phyloP scores from a whole-genome alignment of 2,329 filamentous ascomycete species.

The Fusarium sp. region DNA sequence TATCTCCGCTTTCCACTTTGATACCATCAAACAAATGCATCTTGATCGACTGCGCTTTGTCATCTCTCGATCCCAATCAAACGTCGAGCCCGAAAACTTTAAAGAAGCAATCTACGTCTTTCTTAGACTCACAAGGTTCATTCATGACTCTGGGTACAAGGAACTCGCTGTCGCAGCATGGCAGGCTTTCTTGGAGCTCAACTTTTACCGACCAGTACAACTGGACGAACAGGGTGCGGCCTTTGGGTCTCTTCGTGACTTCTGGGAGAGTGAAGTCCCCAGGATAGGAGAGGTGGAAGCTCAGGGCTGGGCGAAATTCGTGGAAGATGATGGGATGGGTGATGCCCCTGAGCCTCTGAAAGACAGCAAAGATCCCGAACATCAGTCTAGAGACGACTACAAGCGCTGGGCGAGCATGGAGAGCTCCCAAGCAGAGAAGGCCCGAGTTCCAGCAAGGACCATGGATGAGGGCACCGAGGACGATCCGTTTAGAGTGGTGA shows the following conservation, averaged over 20 bases:
- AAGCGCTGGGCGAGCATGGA: conserved; percentile 71
- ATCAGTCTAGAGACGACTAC: conserved; percentile 61
- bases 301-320: conserved; percentile 77
- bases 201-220: conserved; percentile 70
- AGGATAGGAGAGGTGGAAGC: conserved; percentile 83
- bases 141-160: conserved; percentile 82
- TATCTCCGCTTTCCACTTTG: conserved; percentile 77
- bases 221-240: conserved; percentile 46
- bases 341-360: conserved; percentile 59
- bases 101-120: conserved; percentile 75
- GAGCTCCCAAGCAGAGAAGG: conserved; percentile 59
- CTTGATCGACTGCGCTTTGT: conserved; percentile 62
- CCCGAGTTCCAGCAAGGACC: conserved; percentile 78
- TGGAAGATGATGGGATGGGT: conserved; percentile 53
- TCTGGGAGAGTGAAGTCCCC: conserved; percentile 89
- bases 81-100: conserved; percentile 18
- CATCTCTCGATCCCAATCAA: conserved; percentile 18
- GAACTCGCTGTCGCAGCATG: conserved; percentile 85
- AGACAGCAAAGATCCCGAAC: conserved; percentile 19
- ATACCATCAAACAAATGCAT: conserved; percentile 73
- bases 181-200: conserved; percentile 85
- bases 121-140: conserved; percentile 79
- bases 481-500: conserved; percentile 86
- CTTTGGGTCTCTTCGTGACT: conserved; percentile 72
- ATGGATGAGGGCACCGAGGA: conserved; percentile 82